Evolutionary conservation across 768 basidiomycete genomes (phyloP).

Genomic region (Tricholoma flavovirens): DNA sequence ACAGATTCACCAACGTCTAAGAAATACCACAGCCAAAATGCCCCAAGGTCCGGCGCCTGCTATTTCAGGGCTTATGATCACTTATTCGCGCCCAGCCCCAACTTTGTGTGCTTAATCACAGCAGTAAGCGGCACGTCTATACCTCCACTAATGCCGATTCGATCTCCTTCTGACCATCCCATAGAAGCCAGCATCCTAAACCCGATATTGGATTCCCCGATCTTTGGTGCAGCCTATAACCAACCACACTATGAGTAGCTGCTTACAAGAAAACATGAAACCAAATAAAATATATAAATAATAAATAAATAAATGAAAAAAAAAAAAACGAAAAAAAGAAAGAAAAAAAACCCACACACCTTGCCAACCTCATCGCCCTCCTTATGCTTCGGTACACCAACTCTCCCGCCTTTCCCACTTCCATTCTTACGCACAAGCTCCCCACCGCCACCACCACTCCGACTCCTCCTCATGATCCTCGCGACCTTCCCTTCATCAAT

Average conservation of each 20-base stretch:
- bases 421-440: constrained; percentile 30
- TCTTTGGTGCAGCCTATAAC: constrained; percentile 69
- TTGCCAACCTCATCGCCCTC: constrained; percentile 91
- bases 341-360: constrained; percentile 29
- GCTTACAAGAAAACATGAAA: too few relatives aligned
- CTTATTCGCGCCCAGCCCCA: constrained; percentile 70
- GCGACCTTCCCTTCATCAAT: constrained; percentile 60
- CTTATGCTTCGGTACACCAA: constrained; percentile 42
- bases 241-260: not conserved
- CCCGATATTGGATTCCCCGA: constrained; percentile 75
- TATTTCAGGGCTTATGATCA: too few relatives aligned
- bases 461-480: constrained; percentile 33
- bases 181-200: constrained; percentile 83
- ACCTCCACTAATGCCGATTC: constrained; percentile 65
- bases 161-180: constrained; percentile 86
- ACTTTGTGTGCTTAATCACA: constrained; percentile 80
- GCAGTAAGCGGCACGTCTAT: constrained; percentile 75
- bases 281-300: too few relatives aligned
- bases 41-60: too few relatives aligned
- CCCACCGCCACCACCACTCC: constrained; percentile 25
- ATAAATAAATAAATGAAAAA: too few relatives aligned
- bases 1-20: not conserved
- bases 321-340: not conserved
- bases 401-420: constrained; percentile 19
- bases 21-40: not conserved